A percentile compares a stretch with the other conserved stretches of the same genome.
These are phyloP conservation scores for Amanita pseudoporphyria DNA, from an alignment of 768 basidiomycete species.

Conservation along the genomic window DNA sequence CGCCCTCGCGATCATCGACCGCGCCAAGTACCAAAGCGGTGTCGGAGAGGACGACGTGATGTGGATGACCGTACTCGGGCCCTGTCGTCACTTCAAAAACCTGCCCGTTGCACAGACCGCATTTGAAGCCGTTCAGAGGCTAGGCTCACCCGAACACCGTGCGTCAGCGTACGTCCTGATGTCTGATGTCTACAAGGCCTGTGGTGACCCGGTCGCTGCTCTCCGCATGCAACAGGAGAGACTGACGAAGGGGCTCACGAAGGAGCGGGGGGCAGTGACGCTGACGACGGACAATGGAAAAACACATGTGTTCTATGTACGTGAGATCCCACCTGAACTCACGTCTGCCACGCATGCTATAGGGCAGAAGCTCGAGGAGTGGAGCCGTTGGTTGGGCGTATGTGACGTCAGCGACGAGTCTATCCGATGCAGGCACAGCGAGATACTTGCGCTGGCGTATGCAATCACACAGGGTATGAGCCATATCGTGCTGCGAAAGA, in stretches of 20 bases:
- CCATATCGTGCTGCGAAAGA: conserved; percentile 16
- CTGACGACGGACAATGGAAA: conserved; percentile 16
- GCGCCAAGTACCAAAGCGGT: conserved; percentile 14
- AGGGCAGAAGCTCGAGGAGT: conserved; percentile 16
- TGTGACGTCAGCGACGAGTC: conserved; percentile 16
- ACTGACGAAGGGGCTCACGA: conserved; percentile 13
- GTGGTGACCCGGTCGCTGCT: conserved; percentile 14
- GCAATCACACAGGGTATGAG: conserved; percentile 17
- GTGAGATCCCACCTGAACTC: conserved; percentile 16
- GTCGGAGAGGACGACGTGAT: conserved; percentile 17
- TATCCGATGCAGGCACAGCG: conserved; percentile 16
- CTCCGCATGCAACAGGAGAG: conserved; percentile 15
- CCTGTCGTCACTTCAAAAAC: conserved; percentile 18
- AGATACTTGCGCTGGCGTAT: conserved; percentile 17
- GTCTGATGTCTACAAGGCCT: conserved; percentile 15
- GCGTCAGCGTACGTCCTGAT: conserved; percentile 17
- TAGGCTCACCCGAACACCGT: conserved; percentile 16
- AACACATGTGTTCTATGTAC: conserved; percentile 16
- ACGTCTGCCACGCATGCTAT: conserved; percentile 12
- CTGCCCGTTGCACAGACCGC: conserved; percentile 15
- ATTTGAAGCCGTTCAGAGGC: conserved; percentile 15
- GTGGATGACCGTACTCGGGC: conserved; percentile 18
- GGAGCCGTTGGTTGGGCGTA: conserved; percentile 14
- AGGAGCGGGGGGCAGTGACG: conserved; percentile 15
- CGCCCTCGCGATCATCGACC: conserved; percentile 16